Conservation (phyloP, 768 basidiomycete genomes). For the Strobilomyces dryophilus region DNA sequence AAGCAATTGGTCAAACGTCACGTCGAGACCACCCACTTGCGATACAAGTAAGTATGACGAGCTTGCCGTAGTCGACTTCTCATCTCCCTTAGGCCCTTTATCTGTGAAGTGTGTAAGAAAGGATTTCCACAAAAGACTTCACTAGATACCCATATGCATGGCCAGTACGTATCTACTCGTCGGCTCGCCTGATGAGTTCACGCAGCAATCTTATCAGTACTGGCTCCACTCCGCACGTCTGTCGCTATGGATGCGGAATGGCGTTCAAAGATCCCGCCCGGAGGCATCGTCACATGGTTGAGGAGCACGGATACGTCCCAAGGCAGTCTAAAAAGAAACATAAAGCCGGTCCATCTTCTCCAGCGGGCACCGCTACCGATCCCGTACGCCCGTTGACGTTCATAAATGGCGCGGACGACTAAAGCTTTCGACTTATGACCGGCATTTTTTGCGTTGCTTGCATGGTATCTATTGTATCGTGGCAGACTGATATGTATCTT, state of each 20-base stretch:
- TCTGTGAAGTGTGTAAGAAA: constrained; percentile 49
- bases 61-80: constrained; percentile 11
- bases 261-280: constrained; percentile 64
- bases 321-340: constrained; percentile 43
- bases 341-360: constrained; percentile 30
- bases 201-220: constrained; percentile 39
- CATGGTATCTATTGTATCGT: constrained; percentile 21
- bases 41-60: constrained; percentile 46
- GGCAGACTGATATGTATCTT: constrained; percentile 21
- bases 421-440: constrained; percentile 7
- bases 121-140: constrained; percentile 59
- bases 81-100: constrained; percentile 40
- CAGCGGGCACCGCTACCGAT: constrained; percentile 21
- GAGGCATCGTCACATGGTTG: constrained; percentile 55
- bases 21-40: constrained; percentile 58
- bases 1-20: constrained; percentile 70
- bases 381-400: constrained; percentile 33
- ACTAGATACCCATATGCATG: constrained; percentile 53
- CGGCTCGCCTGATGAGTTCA: constrained; percentile 8
- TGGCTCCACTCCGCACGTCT: constrained; percentile 50
- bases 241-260: constrained; percentile 47
- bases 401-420: constrained; percentile 26
- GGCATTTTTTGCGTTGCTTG: constrained; percentile 4
- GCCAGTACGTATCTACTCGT: constrained; percentile 37
- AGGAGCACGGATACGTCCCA: constrained; percentile 48